These are phyloP conservation scores for Aspergillus amoenus DNA, from an alignment of 2,329 filamentous ascomycete genomes.

Conservation along the genomic window DNA sequence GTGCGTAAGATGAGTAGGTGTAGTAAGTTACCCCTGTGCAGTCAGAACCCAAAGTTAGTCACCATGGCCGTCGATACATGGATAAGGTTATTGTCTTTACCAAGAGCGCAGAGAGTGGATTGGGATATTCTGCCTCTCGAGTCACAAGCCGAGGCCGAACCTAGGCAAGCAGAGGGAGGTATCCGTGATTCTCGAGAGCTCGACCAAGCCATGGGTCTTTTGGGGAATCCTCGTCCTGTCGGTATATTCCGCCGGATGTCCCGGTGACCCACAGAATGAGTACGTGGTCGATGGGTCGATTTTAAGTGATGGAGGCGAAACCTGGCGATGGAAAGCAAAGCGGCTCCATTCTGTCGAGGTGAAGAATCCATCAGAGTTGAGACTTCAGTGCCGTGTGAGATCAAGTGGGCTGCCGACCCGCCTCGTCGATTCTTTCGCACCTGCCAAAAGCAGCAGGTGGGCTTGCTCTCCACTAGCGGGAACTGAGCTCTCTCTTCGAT, in stretches of 20 bases:
- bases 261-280: neutral
- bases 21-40: no score
- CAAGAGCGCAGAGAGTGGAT: neutral
- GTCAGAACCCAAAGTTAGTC: no score
- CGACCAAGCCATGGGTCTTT: neutral
- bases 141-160: neutral
- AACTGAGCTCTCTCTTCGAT: neutral
- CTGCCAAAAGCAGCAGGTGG: constrained; percentile 16
- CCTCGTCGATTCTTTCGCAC: constrained; percentile 2
- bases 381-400: neutral
- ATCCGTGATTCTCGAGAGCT: neutral
- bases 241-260: neutral
- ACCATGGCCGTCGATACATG: neutral
- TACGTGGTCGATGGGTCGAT: constrained; percentile 2
- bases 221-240: neutral
- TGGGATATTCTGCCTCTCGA: neutral
- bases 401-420: neutral
- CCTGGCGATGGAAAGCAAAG: no score
- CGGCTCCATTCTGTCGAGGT: neutral
- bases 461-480: neutral
- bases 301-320: neutral
- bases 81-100: neutral
- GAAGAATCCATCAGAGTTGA: neutral
- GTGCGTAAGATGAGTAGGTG: no score
- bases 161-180: neutral